These are phyloP conservation scores for Trichoderma semiorbis DNA, from an alignment of 2,329 filamentous ascomycete genomes.

Conservation along the genomic window DNA sequence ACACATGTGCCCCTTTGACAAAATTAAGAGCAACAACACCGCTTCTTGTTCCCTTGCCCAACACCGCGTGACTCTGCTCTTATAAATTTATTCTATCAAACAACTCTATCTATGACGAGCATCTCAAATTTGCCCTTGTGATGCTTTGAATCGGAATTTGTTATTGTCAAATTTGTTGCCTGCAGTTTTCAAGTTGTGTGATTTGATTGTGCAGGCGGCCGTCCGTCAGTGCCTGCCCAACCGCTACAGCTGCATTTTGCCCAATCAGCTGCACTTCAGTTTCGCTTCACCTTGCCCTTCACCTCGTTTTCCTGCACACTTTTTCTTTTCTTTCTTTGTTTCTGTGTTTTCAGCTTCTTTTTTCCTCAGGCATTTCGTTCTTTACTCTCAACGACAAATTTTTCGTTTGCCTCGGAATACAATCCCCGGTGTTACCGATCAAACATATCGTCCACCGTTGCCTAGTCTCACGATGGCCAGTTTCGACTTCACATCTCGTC, in stretches of 20 bases:
- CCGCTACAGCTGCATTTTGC: neutral
- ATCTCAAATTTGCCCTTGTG: neutral
- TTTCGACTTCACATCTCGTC: conserved; percentile 20
- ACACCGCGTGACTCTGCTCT: neutral
- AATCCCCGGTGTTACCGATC: neutral
- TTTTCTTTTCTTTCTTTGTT: neutral
- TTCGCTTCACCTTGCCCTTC: neutral
- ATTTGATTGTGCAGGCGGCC: neutral
- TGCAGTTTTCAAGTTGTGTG: neutral
- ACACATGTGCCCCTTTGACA: neutral
- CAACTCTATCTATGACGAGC: neutral
- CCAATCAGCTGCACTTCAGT: neutral
- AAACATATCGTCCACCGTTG: neutral
- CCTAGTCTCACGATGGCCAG: conserved; percentile 21
- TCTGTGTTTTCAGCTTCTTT: neutral
- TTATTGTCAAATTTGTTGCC: neutral
- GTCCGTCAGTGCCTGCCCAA: neutral
- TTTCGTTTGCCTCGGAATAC: neutral
- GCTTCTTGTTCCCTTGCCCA: neutral
- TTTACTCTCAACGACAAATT: neutral
- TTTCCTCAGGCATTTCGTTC: neutral
- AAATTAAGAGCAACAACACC: neutral
- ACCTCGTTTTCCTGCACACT: neutral
- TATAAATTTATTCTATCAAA: neutral
- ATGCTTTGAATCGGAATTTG: neutral